These are phyloP conservation scores for Clarireedia sp. DNA, from an alignment of 2,329 filamentous ascomycete genomes.

Conservation along the genomic window DNA sequence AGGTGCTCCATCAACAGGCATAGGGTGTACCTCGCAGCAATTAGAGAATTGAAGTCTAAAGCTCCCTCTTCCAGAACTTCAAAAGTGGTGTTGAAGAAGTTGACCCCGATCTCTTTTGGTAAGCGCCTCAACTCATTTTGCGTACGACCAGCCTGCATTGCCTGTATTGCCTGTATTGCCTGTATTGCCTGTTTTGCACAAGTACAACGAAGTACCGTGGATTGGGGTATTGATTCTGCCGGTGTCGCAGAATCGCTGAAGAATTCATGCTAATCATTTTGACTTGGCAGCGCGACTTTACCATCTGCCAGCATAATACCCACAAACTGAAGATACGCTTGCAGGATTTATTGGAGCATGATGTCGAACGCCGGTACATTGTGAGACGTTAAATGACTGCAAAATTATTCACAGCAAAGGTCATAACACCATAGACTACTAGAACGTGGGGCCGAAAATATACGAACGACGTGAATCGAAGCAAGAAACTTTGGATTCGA, in stretches of 20 bases:
- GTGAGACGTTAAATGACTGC: slow-evolving; percentile 25
- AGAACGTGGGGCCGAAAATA: slow-evolving; percentile 13
- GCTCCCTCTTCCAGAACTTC: background rate
- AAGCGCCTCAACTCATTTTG: background rate
- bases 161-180: no score
- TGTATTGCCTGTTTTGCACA: background rate
- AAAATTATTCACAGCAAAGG: slow-evolving; percentile 13
- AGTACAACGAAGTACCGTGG: background rate
- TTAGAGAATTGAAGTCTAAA: background rate
- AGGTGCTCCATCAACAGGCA: background rate
- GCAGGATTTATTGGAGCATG: slow-evolving; percentile 17
- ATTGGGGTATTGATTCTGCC: background rate
- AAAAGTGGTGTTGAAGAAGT: slow-evolving; percentile 1
- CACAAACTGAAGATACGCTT: background rate
- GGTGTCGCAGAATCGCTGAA: background rate
- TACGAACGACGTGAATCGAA: slow-evolving; percentile 16
- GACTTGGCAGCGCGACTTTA: slow-evolving; percentile 13
- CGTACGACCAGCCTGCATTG: background rate
- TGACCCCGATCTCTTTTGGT: background rate
- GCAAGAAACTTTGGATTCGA: background rate
- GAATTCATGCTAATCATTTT: slow-evolving; percentile 17
- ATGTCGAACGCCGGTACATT: slow-evolving; percentile 18
- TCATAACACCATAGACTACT: slow-evolving; percentile 17
- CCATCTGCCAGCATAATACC: slow-evolving; percentile 1
- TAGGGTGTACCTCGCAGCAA: background rate